Evolutionary conservation across 768 basidiomycete genomes (phyloP).

Genomic region (Sutorius australiensis): DNA sequence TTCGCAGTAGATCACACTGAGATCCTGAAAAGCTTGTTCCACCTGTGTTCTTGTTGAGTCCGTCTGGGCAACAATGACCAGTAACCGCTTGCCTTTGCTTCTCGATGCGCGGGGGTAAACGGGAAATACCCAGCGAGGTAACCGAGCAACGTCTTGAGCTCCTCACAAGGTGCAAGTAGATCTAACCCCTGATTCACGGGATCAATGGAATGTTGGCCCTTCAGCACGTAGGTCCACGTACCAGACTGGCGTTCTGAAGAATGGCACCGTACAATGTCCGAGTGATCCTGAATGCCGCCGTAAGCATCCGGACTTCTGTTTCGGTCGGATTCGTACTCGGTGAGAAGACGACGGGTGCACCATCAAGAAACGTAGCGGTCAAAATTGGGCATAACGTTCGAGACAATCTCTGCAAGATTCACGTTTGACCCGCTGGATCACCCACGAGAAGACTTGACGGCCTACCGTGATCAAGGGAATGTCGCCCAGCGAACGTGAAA

Average conservation of each 20-base stretch:
- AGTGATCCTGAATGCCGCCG: conserved; percentile 55
- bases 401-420: conserved; percentile 54
- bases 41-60: conserved; percentile 38
- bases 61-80: neutral
- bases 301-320: conserved; percentile 56
- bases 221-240: conserved; percentile 11
- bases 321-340: conserved; percentile 57
- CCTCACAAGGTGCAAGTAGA: conserved; percentile 34
- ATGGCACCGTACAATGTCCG: conserved; percentile 58
- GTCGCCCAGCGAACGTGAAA: conserved; percentile 15
- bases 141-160: conserved; percentile 57
- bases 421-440: conserved; percentile 11
- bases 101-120: conserved; percentile 51
- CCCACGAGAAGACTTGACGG: conserved; percentile 8
- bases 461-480: conserved; percentile 27
- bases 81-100: conserved; percentile 47
- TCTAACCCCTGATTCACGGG: conserved; percentile 22
- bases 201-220: conserved; percentile 1
- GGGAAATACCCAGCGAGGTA: conserved; percentile 87
- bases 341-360: conserved; percentile 77
- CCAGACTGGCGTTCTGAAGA: conserved; percentile 43
- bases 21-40: conserved; percentile 62
- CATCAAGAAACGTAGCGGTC: conserved; percentile 82
- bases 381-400: conserved; percentile 74
- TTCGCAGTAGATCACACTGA: conserved; percentile 78